Conservation (phyloP, 352 stramenopile genomes). For the Phytophthora podocarpi region DNA sequence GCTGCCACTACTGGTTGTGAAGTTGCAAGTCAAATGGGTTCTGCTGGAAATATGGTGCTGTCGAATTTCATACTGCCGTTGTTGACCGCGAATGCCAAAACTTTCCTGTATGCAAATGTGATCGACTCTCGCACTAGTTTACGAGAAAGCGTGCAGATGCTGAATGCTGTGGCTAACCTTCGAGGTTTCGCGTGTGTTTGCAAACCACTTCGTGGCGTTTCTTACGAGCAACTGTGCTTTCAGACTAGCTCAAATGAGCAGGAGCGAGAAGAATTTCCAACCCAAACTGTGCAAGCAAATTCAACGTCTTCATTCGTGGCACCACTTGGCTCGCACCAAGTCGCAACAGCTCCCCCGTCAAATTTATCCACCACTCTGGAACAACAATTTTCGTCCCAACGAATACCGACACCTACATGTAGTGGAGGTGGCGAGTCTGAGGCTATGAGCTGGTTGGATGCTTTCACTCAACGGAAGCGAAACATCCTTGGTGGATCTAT, state of each 20-base stretch:
- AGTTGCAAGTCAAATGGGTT: not conserved
- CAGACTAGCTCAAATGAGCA: conserved; percentile 32
- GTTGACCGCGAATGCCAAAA: conserved; percentile 62
- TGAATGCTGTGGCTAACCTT: conserved; percentile 70
- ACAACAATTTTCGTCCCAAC: conserved; percentile 1
- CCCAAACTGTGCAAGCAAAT: conserved; percentile 21
- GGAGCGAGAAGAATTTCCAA: not conserved
- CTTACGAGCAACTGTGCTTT: conserved; percentile 58
- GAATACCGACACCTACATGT: not conserved
- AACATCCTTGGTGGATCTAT: conserved; percentile 57
- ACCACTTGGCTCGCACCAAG: not conserved
- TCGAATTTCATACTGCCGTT: conserved; percentile 72
- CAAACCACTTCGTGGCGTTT: conserved; percentile 51
- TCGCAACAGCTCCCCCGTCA: not conserved
- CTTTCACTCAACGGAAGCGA: conserved; percentile 67
- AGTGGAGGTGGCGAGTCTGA: conserved; percentile 27
- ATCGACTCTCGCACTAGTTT: conserved; percentile 74
- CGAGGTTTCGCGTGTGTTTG: conserved; percentile 61
- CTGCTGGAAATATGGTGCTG: conserved; percentile 36
- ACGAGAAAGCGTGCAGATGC: conserved; percentile 61
- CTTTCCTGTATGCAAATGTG: conserved; percentile 70
- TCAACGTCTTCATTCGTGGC: conserved; percentile 24
- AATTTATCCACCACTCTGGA: not conserved
- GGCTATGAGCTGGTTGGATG: conserved; percentile 65
- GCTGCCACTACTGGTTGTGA: not conserved